phyloP scores from a whole-genome alignment of 1,284 basidiomycete genomes.

The Ustilago sp. region DNA sequence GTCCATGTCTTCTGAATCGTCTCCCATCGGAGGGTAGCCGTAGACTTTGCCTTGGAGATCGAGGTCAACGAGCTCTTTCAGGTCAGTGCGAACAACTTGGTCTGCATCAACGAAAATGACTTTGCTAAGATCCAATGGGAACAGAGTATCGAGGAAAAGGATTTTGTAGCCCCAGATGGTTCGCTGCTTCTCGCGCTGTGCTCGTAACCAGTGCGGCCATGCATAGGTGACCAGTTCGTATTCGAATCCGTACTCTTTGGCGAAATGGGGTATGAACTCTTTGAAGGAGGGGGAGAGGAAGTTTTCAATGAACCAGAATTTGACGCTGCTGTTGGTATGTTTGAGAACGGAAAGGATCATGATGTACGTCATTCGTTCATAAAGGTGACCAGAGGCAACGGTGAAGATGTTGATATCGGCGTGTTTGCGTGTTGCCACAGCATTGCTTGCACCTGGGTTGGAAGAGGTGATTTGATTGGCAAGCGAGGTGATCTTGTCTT shows the following conservation, averaged over 20 bases:
- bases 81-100: constrained; percentile 88
- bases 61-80: constrained; percentile 90
- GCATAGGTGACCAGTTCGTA: constrained; percentile 98
- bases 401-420: constrained; percentile 97
- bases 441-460: not conserved
- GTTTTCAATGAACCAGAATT: constrained; percentile 99
- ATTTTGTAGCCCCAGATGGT: constrained; percentile 99
- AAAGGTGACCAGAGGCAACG: constrained; percentile 93
- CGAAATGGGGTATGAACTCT: constrained; percentile 93
- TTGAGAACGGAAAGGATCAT: constrained; percentile 96
- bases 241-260: constrained; percentile 88
- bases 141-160: constrained; percentile 95
- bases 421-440: constrained; percentile 24
- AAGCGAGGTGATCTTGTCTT: constrained; percentile 17
- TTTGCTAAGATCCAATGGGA: constrained; percentile 97
- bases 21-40: constrained; percentile 94
- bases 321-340: constrained; percentile 91
- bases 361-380: constrained; percentile 97
- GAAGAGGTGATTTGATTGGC: constrained; percentile 7
- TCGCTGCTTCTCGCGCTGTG: constrained; percentile 95
- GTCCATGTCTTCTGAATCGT: constrained; percentile 91
- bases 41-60: constrained; percentile 79
- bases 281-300: constrained; percentile 98
- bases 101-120: constrained; percentile 97
- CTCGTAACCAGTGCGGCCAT: constrained; percentile 97